Base-by-base conservation (phyloP, 2,329 filamentous ascomycete species). In the Fusarium musae region DNA sequence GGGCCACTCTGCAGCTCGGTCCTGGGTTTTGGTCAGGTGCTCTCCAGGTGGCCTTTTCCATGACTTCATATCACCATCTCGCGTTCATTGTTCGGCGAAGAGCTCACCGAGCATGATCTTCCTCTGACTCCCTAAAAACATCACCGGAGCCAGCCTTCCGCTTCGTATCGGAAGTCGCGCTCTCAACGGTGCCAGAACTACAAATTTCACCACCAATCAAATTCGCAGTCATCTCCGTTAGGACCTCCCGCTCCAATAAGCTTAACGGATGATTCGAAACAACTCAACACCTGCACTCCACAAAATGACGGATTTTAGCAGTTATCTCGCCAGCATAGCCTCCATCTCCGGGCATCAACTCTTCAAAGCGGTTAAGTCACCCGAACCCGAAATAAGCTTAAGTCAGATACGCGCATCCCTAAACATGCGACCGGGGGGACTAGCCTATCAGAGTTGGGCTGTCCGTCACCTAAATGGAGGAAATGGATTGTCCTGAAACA, bases 371-470 rank as follows among this genome's bases (percentile, higher is more conserved):
- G 50, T 53, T 17, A 53, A 39, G 13, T n/a, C 23, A 16, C 17
- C 50, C 50, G 50, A 21, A 53, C 50, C 13, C 50, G 50, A 53
- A 53, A 39, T 53, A 53, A 53, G 50, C 50, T 53, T 53, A 39
- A 53, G 17, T 39, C 13, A 17, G 6, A 21, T 53, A 53, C 50
- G 50, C 50, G 50, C 34, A 53, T 53, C 23, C 23, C 34, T 53
- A 37, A 37, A 39, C 32, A 28, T 28, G n/a, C 9, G 32, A 17
- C 34, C 13, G 5, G 50, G 34, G 39, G 28, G 49, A 9, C 32
- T 17, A 39, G 50, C 50, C 34, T 39, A 39, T 53, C 23, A 39
- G 50, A 15, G 10, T 19, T 39, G 34, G 13, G 17, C 19, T 26
- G 23, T 39, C 23, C 34, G 32, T 53, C 34, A 39, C 50, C 50